Conservation (phyloP, 371 early-diverging fungal genomes). For the Mucor irregularis region DNA sequence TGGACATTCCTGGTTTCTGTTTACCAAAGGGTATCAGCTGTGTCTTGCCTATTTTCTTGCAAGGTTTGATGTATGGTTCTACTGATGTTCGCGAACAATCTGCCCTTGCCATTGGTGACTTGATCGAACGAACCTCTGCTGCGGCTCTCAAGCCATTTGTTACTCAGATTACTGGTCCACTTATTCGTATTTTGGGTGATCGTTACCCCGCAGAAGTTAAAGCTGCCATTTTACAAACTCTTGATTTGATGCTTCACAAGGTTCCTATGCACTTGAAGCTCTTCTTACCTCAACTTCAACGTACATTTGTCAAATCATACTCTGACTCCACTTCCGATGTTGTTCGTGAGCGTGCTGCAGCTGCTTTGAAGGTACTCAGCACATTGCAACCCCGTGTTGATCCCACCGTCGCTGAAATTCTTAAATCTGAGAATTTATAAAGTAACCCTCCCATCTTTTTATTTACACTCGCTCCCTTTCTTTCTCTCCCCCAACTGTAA, state of each 20-base stretch:
- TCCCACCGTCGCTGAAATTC: slow-evolving; percentile 28
- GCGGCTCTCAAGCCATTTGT: slow-evolving; percentile 88
- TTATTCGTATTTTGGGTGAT: slow-evolving; percentile 97
- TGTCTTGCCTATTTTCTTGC: slow-evolving; percentile 87
- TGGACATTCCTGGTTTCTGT: slow-evolving; percentile 85
- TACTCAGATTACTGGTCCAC: slow-evolving; percentile 94
- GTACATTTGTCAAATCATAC: slow-evolving; percentile 93
- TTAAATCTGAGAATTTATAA: slow-evolving; percentile 20
- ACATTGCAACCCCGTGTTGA: slow-evolving; percentile 27
- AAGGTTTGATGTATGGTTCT: slow-evolving; percentile 91
- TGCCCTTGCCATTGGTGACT: slow-evolving; percentile 81
- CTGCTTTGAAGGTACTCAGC: slow-evolving; percentile 59
- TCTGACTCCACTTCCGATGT: slow-evolving; percentile 71
- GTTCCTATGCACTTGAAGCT: slow-evolving; percentile 89
- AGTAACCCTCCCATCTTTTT: not conserved
- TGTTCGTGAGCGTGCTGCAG: slow-evolving; percentile 79
- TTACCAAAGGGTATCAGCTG: slow-evolving; percentile 93
- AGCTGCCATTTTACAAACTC: slow-evolving; percentile 84
- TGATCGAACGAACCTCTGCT: slow-evolving; percentile 73
- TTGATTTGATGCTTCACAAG: slow-evolving; percentile 77
- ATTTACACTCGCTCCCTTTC: not conserved
- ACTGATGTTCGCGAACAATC: slow-evolving; percentile 85
- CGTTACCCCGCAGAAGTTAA: slow-evolving; percentile 90
- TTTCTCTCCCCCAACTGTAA: no score
- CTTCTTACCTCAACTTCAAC: slow-evolving; percentile 97